Conservation (phyloP, 164 flowering plant genomes). For the Buxus sempervirens region DNA sequence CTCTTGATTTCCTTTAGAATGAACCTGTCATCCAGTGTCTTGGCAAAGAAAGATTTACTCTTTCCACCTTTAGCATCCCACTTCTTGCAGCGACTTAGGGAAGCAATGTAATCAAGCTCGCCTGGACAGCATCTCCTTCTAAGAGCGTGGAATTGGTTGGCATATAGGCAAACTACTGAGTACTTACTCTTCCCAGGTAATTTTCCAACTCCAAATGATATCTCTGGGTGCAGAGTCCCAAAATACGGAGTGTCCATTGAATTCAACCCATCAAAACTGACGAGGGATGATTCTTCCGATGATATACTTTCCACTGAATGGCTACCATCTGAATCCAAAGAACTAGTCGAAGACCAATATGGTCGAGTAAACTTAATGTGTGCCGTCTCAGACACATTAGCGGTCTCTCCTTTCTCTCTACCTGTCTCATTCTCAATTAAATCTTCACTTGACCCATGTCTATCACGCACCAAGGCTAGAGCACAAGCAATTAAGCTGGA, state of each 20-base stretch:
- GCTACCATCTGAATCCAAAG: constrained; percentile 46
- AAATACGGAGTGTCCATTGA: constrained; percentile 40
- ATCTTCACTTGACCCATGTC: constrained; percentile 20
- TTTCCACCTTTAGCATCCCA: constrained; percentile 99
- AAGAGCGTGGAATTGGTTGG: constrained; percentile 58
- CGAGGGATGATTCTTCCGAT: constrained; percentile 43
- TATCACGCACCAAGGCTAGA: constrained; percentile 51
- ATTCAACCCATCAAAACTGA: constrained; percentile 56
- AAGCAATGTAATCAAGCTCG: constrained; percentile 79
- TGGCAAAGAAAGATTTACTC: constrained; percentile 85
- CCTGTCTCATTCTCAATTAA: constrained; percentile 21
- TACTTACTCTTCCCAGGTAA: constrained; percentile 58
- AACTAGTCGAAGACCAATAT: constrained; percentile 42
- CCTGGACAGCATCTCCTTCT: constrained; percentile 62
- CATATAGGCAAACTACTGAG: constrained; percentile 69
- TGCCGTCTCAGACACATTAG: constrained; percentile 22
- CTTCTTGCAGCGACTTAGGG: constrained; percentile 77
- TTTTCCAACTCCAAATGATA: constrained; percentile 53
- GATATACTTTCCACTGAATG: constrained; percentile 28
- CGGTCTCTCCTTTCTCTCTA: constrained; percentile 24
- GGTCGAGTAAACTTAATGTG: constrained; percentile 18
- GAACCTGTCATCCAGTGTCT: constrained; percentile 89
- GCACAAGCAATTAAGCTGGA: constrained; percentile 90
- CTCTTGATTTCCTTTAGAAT: constrained; percentile 83
- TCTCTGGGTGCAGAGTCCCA: constrained; percentile 44